Evolutionary conservation across 768 basidiomycete species (phyloP).

Genomic region (Lactarius psammicola): DNA sequence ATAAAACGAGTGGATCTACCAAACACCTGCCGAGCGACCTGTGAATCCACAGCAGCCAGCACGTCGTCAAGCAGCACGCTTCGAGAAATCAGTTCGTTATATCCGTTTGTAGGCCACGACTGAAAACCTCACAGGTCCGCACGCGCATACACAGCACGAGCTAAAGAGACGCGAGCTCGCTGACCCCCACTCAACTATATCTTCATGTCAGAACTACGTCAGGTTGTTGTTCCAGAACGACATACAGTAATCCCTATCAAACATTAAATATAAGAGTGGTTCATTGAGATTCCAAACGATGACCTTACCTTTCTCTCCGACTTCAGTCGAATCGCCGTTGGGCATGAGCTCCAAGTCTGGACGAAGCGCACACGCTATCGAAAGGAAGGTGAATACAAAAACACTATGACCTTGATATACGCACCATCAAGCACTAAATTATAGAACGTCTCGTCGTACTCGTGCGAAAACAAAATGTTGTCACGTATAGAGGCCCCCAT

Average conservation of each 20-base stretch:
- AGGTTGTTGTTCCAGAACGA: slow-evolving; percentile 14
- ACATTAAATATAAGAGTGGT: slow-evolving; percentile 27
- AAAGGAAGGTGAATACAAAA: slow-evolving; percentile 1
- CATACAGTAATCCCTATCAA: slow-evolving; percentile 54
- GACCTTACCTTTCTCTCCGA: slow-evolving; percentile 73
- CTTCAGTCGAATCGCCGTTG: slow-evolving; percentile 80
- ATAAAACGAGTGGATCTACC: slow-evolving; percentile 41
- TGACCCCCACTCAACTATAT: slow-evolving; percentile 77
- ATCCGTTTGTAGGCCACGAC: background rate
- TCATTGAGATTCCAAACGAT: slow-evolving; percentile 9
- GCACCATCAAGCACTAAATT: slow-evolving; percentile 76
- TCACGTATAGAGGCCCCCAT: slow-evolving; percentile 83
- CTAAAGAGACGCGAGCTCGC: slow-evolving; percentile 78
- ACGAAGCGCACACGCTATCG: slow-evolving; percentile 75
- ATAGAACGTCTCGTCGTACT: slow-evolving; percentile 84
- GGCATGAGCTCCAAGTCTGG: slow-evolving; percentile 78
- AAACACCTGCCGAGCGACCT: slow-evolving; percentile 84
- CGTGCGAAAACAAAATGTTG: slow-evolving; percentile 90
- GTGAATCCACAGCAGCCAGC: slow-evolving; percentile 81
- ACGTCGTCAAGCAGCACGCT: slow-evolving; percentile 88
- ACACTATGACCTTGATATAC: slow-evolving; percentile 5
- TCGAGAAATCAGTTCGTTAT: slow-evolving; percentile 6
- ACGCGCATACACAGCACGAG: slow-evolving; percentile 86
- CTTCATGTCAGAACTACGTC: background rate
- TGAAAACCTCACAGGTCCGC: slow-evolving; percentile 69